A percentile compares a stretch with the other conserved stretches of the same genome.
Evolutionary conservation across 495 filamentous ascomycete species (phyloP).

Genomic region (Hypomontagnella monticulosa): DNA sequence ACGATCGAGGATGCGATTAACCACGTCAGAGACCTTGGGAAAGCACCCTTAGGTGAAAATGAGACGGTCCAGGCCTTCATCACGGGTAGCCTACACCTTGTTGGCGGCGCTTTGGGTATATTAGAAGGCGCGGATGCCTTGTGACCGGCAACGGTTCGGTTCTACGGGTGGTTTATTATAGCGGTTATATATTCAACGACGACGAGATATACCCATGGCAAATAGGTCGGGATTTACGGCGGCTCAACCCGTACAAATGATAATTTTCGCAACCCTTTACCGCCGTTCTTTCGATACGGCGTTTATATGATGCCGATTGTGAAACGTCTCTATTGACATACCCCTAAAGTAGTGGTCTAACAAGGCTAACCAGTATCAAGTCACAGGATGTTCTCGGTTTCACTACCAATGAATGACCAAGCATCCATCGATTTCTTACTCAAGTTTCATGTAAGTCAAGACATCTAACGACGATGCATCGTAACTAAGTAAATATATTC

Average conservation of each 20-base stretch:
- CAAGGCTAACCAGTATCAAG: too few relatives aligned
- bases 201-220: conserved; percentile 23
- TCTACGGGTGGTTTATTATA: conserved; percentile 3
- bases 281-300: too few relatives aligned
- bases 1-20: conserved; percentile 90
- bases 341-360: too few relatives aligned
- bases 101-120: conserved; percentile 66
- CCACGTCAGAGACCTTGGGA: conserved; percentile 64
- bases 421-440: too few relatives aligned
- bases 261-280: neutral
- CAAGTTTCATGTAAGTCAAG: too few relatives aligned
- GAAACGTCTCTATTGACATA: too few relatives aligned
- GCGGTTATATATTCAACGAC: conserved; percentile 16
- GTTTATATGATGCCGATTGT: neutral
- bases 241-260: conserved; percentile 35
- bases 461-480: too few relatives aligned
- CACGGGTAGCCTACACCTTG: conserved; percentile 70
- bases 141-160: conserved; percentile 31
- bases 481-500: neutral
- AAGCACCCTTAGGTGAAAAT: conserved; percentile 32
- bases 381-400: too few relatives aligned
- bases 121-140: conserved; percentile 57
- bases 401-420: too few relatives aligned
- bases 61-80: conserved; percentile 60
- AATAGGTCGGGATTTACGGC: conserved; percentile 29